Evolutionary conservation across 257 asterid species (phyloP), one percentile per base, ranked within the genome.

Genomic region (Ehretia macrophylla): DNA sequence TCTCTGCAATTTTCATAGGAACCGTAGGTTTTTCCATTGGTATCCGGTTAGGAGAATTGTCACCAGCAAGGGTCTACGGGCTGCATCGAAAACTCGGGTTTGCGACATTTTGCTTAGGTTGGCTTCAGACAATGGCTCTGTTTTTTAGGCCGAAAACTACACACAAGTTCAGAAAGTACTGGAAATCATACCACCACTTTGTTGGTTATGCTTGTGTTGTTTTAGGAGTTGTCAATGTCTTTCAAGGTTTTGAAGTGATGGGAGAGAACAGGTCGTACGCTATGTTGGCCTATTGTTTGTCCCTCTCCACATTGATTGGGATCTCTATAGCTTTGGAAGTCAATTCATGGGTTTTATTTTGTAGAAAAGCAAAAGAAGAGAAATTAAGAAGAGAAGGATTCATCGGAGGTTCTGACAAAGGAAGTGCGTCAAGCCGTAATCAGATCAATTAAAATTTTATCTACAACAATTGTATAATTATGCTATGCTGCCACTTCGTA

Each of bases 141-240:
- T 18, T 92, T 17, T 86, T 92, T 52, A 72, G 97, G 78, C 99
- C 99, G 1, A 86, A 77, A 53, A 83, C 95, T 8, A 92, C 97
- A 10, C 64, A 92, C 55, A 86, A 83, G 42, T 86, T 79, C 17
- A 68, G 99, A 53, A 86, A 79, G 51, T 92, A 92, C 11, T 92
- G 99, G 99, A 92, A 92, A 60, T 92, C 99, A 0, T 92, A 92
- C 56, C 99, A 92, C 35, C 99, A 88, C 46, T 80, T 92, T 60
- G 99, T 88, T 5, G 99, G 99, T 5, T 92, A 92, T 63, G 94
- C 80, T 0, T 88, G 99, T 70, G 92, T 86, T 8, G 73, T 88
- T 4, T 59, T 92, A 18, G 99, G 97, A 1, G 75, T 84, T 16
- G 90, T 92, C 42, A 92, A 92, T 61, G 88, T 86, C 13, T 86